Evolutionary conservation across 306 rosid species (phyloP), one percentile per base, ranked within the genome.

Genomic region (Cyclanthera cordifolia): DNA sequence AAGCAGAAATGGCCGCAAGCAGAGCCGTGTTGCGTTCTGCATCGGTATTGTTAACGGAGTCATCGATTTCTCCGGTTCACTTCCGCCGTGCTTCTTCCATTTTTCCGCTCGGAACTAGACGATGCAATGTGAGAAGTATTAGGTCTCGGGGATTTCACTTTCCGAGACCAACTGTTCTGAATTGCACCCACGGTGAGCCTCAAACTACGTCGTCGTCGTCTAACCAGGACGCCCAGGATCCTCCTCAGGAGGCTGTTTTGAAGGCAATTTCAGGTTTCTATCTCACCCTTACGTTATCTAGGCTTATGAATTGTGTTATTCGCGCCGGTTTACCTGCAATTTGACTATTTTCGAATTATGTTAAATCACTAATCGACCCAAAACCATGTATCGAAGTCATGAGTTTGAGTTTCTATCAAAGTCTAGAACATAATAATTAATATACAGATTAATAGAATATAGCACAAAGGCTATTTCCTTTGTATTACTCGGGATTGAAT

Each of bases 221-320:
- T 28, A 37, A 37, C 8, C 43, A 7, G 11, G 43, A 37, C 10
- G 99, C 85, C 65, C 99, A 88, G 74, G 88, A 80, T 70, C 99
- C 97, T 1, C 99, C 99, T 53, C 99, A 90, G 68, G 95, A 94
- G 73, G 96, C 91, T 59, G 83, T 94, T 45, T 81, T 94, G 69
- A 94, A 94, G 75, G 99, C 99, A 60, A 94, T 94, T 82, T 90
- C 97, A 74, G 99, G 99, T 94, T 54, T 39, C 43, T 37, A 27
- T 10, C 49, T 6, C 17, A 20, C 48, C 37, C n/a, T 70, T 34
- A 30, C 23, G 34, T 24, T 70, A 32, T 54, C 60, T 2, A 32
- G 64, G 60, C 63, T 41, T 70, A 19, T 11, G 50, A 34, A 34
- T 37, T 37, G 1, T 37, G 1, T 37, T 37, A 5, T 34, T 34